Conservation (phyloP, 2,329 filamentous ascomycete genomes). For the Teratosphaeria viscida region DNA sequence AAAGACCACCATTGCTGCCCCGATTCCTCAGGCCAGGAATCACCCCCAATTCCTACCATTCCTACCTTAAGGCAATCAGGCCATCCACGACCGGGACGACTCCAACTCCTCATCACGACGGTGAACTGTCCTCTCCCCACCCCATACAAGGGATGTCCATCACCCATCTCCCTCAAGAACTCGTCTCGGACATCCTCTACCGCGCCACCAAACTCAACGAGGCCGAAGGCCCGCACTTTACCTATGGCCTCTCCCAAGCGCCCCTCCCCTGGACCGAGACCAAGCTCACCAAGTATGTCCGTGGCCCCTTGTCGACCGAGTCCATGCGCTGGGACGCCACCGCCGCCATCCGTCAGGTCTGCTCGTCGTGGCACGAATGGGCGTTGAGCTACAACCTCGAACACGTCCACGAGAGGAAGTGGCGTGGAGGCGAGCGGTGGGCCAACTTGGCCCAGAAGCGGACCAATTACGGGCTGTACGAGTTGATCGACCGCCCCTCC, state of each 20-base stretch:
- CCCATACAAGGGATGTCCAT: too few relatives aligned
- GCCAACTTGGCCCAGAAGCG: constrained; percentile 37
- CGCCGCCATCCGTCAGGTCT: constrained; percentile 38
- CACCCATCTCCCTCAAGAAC: constrained; percentile 42
- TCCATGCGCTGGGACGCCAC: constrained; percentile 43
- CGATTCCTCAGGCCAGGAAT: neutral
- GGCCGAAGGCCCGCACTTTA: constrained; percentile 38
- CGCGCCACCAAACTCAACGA: constrained; percentile 39
- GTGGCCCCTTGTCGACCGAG: constrained; percentile 41
- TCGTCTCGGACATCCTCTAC: constrained; percentile 42
- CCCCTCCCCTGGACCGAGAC: constrained; percentile 34
- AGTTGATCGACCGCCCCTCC: constrained; percentile 36
- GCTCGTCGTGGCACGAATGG: constrained; percentile 44
- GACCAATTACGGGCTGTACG: constrained; percentile 34
- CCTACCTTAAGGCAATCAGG: too few relatives aligned
- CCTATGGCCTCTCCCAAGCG: constrained; percentile 43
- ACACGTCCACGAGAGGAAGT: constrained; percentile 41
- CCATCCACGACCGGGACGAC: neutral
- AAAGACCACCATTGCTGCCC: neutral
- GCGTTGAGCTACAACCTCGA: constrained; percentile 40
- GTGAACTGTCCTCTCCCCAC: neutral
- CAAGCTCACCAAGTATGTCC: constrained; percentile 39
- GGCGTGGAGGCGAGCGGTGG: constrained; percentile 45
- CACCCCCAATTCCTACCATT: too few relatives aligned
- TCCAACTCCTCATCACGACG: neutral